Percentiles rank a stretch among this genome's conserved stretches.
These are phyloP conservation scores for Asterophora parasitica DNA, from an alignment of 768 basidiomycete genomes.

Conservation along the genomic window DNA sequence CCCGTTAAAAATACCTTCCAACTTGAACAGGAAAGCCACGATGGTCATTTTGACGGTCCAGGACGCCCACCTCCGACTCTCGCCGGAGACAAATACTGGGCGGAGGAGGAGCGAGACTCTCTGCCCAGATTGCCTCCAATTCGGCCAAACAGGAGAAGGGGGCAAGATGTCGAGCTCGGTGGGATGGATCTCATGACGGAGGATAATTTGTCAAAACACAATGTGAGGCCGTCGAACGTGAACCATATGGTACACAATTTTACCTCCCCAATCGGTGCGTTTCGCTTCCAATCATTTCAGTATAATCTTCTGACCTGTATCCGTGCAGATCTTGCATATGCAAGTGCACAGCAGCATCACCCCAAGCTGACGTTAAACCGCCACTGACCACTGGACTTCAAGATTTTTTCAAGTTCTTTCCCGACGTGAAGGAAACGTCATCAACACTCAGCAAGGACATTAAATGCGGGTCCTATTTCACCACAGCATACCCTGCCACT, in stretches of 20 bases:
- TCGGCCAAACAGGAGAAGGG: slow-evolving; percentile 40
- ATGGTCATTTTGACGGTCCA: neutral
- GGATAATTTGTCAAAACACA: slow-evolving; percentile 40
- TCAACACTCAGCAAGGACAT: too few relatives aligned
- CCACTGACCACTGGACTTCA: too few relatives aligned
- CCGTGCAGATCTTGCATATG: slow-evolving; percentile 23
- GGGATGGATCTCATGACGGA: slow-evolving; percentile 35
- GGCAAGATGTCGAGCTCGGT: slow-evolving; percentile 32
- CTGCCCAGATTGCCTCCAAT: slow-evolving; percentile 26
- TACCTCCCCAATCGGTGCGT: slow-evolving; percentile 65
- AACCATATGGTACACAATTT: slow-evolving; percentile 59
- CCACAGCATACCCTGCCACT: too few relatives aligned
- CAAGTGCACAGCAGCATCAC: slow-evolving; percentile 6
- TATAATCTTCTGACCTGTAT: neutral
- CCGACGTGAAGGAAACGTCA: too few relatives aligned
- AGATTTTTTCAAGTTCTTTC: too few relatives aligned
- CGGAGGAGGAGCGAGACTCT: slow-evolving; percentile 29
- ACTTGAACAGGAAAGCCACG: slow-evolving; percentile 13
- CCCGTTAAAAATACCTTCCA: slow-evolving; percentile 26
- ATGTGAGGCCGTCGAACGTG: slow-evolving; percentile 29
- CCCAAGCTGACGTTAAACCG: slow-evolving; percentile 28
- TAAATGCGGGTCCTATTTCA: too few relatives aligned
- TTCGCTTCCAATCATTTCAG: neutral
- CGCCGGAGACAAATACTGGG: slow-evolving; percentile 20
- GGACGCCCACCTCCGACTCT: slow-evolving; percentile 8